Evolutionary conservation across 2,329 filamentous ascomycete genomes (phyloP).

Genomic region (Dothidotthia symphoricarpi): DNA sequence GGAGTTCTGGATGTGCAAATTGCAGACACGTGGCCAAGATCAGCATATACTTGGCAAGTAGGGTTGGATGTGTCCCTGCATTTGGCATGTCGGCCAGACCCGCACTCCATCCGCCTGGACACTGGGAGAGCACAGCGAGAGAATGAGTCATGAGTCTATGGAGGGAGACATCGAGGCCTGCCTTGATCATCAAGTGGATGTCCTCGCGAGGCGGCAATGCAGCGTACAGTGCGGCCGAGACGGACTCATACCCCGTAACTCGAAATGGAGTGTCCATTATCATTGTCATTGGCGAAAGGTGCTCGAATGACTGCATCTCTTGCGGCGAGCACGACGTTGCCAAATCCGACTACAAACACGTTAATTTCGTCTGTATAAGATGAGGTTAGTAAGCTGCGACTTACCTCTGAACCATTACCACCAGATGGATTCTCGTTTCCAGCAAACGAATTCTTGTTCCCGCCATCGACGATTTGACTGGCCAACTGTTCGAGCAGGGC

Average conservation of each 20-base stretch:
- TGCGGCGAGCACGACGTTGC: background rate
- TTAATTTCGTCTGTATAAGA: background rate
- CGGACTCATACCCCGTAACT: background rate
- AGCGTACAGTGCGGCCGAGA: constrained; percentile 3
- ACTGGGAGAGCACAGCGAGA: background rate
- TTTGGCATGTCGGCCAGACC: constrained; percentile 1
- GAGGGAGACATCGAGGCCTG: constrained; percentile 1
- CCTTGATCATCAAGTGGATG: constrained; percentile 2
- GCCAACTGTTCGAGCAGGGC: constrained; percentile 8
- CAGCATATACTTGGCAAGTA: constrained; percentile 38
- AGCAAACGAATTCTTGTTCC: no score
- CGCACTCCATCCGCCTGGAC: background rate
- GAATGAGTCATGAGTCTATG: constrained; percentile 2
- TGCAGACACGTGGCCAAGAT: constrained; percentile 32
- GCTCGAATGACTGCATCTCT: background rate
- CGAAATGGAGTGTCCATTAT: background rate
- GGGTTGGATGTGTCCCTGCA: background rate
- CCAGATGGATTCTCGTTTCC: background rate
- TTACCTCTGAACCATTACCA: background rate
- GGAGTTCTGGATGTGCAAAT: constrained; percentile 13
- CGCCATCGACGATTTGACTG: constrained; percentile 1
- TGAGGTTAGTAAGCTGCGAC: background rate
- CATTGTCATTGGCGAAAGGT: background rate
- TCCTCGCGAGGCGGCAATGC: constrained; percentile 4
- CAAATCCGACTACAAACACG: background rate